Conservation (phyloP, 2,329 filamentous ascomycete species). For the Fusarium lateritium region DNA sequence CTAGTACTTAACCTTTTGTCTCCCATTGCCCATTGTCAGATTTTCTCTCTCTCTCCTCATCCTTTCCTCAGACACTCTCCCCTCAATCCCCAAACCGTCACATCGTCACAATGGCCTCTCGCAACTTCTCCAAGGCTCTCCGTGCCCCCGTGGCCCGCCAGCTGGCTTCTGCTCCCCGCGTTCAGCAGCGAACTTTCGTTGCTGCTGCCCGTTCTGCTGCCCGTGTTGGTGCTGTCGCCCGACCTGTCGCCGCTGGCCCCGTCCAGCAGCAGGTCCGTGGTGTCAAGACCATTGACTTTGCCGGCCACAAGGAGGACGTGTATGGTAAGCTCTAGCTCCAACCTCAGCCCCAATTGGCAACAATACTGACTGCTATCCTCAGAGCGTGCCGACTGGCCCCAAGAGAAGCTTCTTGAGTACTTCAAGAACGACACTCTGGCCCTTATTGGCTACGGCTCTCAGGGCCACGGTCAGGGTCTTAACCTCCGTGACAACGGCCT, state of each 20-base stretch:
- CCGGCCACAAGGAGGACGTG: slow-evolving; percentile 93
- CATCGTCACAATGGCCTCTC: slow-evolving; percentile 79
- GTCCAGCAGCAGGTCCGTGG: slow-evolving; percentile 84
- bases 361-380: slow-evolving; percentile 48
- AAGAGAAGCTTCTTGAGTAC: slow-evolving; percentile 98
- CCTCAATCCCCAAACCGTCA: slow-evolving; percentile 37
- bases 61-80: slow-evolving; percentile 49
- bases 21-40: slow-evolving; percentile 31
- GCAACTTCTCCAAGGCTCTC: slow-evolving; percentile 78
- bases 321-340: slow-evolving; percentile 72
- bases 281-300: slow-evolving; percentile 99
- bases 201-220: slow-evolving; percentile 71
- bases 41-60: slow-evolving; percentile 43
- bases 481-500: slow-evolving; percentile 99
- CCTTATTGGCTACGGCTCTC: slow-evolving; percentile 97
- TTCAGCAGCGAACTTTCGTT: slow-evolving; percentile 75
- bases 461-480: slow-evolving; percentile 98
- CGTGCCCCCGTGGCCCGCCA: slow-evolving; percentile 75
- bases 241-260: slow-evolving; percentile 64
- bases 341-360: neutral
- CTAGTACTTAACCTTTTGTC: slow-evolving; percentile 48
- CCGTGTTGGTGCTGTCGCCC: slow-evolving; percentile 68
- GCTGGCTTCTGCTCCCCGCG: slow-evolving; percentile 68
- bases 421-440: slow-evolving; percentile 99
- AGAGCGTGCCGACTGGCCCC: slow-evolving; percentile 99